Evolutionary conservation across 306 rosid species (phyloP).

Genomic region (Malus domestica): ASM211411v1 NC_041793.1:42773001-42773500

Average conservation of each 20-base stretch:
- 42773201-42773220: not conserved
- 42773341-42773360: not conserved
- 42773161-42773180: not conserved
- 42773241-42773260: not conserved
- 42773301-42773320: not conserved
- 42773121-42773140: constrained; percentile 1
- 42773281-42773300: not conserved
- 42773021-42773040: not conserved
- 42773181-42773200: not conserved
- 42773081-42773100: constrained; percentile 1
- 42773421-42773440: no score
- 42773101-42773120: not conserved
- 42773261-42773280: not conserved
- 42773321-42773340: not conserved
- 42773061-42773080: not conserved
- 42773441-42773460: no score
- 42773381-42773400: no score
- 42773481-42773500: no score
- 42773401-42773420: no score
- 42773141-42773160: not conserved
- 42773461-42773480: no score
- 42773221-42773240: not conserved
- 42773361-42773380: no score
- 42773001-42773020: not conserved
- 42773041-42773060: not conserved